Conservation (phyloP, 257 asterid species). For the Solanum raphanifolium region DNA sequence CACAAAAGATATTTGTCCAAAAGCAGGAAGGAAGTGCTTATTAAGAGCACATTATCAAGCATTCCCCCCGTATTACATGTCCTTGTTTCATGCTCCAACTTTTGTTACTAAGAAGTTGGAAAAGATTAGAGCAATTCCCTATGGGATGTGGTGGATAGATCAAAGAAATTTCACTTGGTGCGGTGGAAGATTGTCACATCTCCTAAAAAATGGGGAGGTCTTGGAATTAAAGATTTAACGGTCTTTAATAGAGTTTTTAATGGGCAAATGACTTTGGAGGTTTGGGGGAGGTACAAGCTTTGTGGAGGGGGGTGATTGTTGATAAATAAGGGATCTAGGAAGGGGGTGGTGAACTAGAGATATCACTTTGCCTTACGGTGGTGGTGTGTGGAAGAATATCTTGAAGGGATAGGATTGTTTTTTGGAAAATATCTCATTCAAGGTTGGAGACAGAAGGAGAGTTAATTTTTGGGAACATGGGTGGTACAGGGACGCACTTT, state of each 20-base stretch:
- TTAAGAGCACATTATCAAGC: background rate
- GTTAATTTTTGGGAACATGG: background rate
- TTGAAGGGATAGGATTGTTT: background rate
- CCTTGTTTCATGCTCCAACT: background rate
- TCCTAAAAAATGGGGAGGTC: background rate
- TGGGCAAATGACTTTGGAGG: background rate
- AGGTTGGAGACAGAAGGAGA: background rate
- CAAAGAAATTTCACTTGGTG: background rate
- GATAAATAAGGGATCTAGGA: background rate
- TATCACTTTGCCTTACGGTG: background rate
- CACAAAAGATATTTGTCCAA: background rate
- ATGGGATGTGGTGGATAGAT: background rate
- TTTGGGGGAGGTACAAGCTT: background rate
- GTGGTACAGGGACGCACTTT: background rate
- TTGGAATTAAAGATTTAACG: background rate
- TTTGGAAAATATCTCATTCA: background rate
- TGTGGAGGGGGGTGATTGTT: background rate
- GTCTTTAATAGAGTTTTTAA: background rate
- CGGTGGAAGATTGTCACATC: background rate
- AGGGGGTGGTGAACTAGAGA: background rate
- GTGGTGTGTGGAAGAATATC: background rate
- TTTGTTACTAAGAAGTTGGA: background rate
- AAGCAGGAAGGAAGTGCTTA: background rate
- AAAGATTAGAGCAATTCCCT: background rate
- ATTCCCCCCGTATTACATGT: background rate